phyloP scores from a whole-genome alignment of 768 basidiomycete species.

The Thelephora aurantiotincta region DNA sequence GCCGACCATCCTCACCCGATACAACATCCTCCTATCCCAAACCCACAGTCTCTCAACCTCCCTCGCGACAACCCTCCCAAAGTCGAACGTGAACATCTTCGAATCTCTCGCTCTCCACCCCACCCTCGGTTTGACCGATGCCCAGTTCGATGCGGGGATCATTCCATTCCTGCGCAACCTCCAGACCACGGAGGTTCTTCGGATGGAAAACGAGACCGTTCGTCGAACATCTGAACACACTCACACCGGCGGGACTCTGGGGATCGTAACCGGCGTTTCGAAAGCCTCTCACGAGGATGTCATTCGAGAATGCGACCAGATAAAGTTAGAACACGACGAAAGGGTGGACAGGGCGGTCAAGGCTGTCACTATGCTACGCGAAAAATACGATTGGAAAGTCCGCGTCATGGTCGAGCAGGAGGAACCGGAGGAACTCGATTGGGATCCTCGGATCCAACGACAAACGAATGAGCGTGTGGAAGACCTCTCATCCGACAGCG shows the following conservation, averaged over 20 bases:
- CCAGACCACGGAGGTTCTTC: conserved; percentile 66
- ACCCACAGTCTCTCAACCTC: conserved; percentile 64
- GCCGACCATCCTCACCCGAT: conserved; percentile 80
- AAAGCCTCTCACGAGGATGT: conserved; percentile 39
- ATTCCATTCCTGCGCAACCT: conserved; percentile 65
- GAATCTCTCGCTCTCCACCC: conserved; percentile 21
- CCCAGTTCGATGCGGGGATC: conserved; percentile 59
- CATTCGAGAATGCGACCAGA: conserved; percentile 47
- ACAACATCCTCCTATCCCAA: conserved; percentile 73
- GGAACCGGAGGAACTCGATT: conserved; percentile 65
- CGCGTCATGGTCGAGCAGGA: conserved; percentile 69
- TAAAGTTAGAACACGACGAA: conserved; percentile 57
- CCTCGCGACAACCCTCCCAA: conserved; percentile 15
- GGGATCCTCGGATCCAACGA: conserved; percentile 38
- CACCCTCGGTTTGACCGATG: conserved; percentile 37
- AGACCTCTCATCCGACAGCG: conserved; percentile 6
- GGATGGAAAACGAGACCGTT: conserved; percentile 58
- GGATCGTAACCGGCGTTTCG: conserved; percentile 18
- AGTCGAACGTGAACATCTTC: conserved; percentile 14
- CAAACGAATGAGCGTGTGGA: conserved; percentile 9
- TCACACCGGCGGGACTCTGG: conserved; percentile 18
- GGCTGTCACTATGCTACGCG: conserved; percentile 63
- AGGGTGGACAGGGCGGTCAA: conserved; percentile 67
- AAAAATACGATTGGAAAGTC: conserved; percentile 73
- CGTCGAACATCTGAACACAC: conserved; percentile 56